These are phyloP conservation scores for Fusarium chlamydosporum DNA, from an alignment of 2,329 filamentous ascomycete genomes.

Conservation along the genomic window DNA sequence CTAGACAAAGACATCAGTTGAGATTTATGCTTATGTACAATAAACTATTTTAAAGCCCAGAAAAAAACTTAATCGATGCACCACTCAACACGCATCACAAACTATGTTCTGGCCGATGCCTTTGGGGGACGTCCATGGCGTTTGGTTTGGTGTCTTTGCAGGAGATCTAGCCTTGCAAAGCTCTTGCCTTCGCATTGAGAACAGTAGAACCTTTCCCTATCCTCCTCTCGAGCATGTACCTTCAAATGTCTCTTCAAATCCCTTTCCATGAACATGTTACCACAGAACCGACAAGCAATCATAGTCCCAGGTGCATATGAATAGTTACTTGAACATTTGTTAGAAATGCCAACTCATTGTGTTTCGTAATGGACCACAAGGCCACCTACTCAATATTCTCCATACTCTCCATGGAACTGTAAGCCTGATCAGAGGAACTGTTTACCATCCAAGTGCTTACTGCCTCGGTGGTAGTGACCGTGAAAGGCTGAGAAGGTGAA, in stretches of 20 bases:
- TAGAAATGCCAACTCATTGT: background rate
- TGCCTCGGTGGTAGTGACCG: constrained; percentile 1
- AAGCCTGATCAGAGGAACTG: background rate
- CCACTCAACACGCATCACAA: too few relatives aligned
- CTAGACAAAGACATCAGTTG: too few relatives aligned
- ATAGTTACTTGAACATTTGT: background rate
- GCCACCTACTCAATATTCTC: background rate
- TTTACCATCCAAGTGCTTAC: background rate
- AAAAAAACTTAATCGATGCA: too few relatives aligned
- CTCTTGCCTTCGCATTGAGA: background rate
- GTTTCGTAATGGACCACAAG: too few relatives aligned
- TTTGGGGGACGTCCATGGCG: background rate
- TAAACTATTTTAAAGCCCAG: too few relatives aligned
- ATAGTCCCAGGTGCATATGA: background rate
- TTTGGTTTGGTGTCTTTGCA: background rate
- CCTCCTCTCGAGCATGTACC: background rate
- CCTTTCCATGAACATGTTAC: background rate
- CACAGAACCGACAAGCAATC: background rate
- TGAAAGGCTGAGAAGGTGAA: background rate
- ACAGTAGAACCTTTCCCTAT: background rate
- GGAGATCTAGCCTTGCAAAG: background rate
- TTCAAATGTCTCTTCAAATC: background rate
- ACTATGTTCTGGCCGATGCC: too few relatives aligned
- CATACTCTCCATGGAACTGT: background rate
- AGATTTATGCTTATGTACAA: too few relatives aligned